These are phyloP conservation scores for Sonneratia alba DNA, from an alignment of 345 rosid species.

Conservation along the genomic window DNA sequence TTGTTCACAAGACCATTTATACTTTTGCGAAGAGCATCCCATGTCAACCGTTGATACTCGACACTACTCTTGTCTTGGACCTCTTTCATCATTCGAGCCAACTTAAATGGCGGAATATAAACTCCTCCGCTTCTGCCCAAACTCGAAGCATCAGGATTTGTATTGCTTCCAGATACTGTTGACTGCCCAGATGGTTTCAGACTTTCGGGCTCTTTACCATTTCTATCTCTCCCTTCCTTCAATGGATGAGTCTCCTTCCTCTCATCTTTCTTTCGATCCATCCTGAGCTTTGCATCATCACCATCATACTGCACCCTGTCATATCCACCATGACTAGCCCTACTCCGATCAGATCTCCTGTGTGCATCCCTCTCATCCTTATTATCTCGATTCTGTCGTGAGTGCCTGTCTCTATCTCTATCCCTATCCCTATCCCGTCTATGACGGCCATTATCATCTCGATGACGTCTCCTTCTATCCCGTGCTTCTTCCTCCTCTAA, in stretches of 20 bases:
- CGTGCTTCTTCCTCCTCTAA: constrained; percentile 16
- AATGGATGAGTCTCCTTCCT: constrained; percentile 15
- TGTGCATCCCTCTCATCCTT: constrained; percentile 17
- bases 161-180: constrained; percentile 26
- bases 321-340: constrained; percentile 11
- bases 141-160: constrained; percentile 20
- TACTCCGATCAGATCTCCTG: constrained; percentile 9
- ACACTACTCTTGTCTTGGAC: constrained; percentile 70
- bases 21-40: constrained; percentile 97
- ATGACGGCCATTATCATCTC: constrained; percentile 16
- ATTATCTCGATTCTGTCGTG: constrained; percentile 6
- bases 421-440: not conserved
- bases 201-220: constrained; percentile 19
- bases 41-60: constrained; percentile 78
- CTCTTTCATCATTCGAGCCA: constrained; percentile 86
- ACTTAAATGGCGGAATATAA: constrained; percentile 70
- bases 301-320: too few relatives aligned
- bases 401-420: constrained; percentile 1
- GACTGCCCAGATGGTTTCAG: constrained; percentile 20
- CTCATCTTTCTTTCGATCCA: constrained; percentile 16
- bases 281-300: not conserved
- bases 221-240: constrained; percentile 18
- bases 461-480: constrained; percentile 21
- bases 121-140: constrained; percentile 26
- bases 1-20: constrained; percentile 88